Evolutionary conservation across 2,329 filamentous ascomycete species (phyloP).

Genomic region (Fusarium sp.): DNA sequence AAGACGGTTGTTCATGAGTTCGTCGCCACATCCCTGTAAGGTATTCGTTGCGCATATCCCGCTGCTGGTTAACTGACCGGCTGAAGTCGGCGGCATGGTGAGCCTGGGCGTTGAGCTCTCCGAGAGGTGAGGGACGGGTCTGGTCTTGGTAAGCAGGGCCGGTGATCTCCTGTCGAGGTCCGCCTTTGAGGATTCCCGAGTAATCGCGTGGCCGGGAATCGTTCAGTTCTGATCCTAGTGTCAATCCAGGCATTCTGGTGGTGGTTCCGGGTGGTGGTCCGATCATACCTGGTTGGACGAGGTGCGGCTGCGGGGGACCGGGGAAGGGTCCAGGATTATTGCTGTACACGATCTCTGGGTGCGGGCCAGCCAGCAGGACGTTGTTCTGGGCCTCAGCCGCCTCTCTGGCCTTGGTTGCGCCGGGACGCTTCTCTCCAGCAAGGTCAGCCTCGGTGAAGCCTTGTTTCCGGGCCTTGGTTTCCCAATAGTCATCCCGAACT

Average conservation of each 20-base stretch:
- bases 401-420: slow-evolving; percentile 88
- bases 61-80: slow-evolving; percentile 83
- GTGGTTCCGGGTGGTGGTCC: slow-evolving; percentile 72
- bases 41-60: slow-evolving; percentile 82
- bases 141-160: slow-evolving; percentile 91
- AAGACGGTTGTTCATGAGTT: slow-evolving; percentile 80
- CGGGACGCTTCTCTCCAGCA: slow-evolving; percentile 95
- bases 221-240: slow-evolving; percentile 81
- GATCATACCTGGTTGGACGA: slow-evolving; percentile 79
- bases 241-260: slow-evolving; percentile 86
- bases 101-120: slow-evolving; percentile 87
- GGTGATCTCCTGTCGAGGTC: slow-evolving; percentile 89
- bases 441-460: slow-evolving; percentile 97
- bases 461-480: slow-evolving; percentile 95
- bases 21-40: slow-evolving; percentile 85
- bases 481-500: slow-evolving; percentile 98
- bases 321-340: slow-evolving; percentile 76
- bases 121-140: slow-evolving; percentile 78
- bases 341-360: slow-evolving; percentile 90
- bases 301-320: slow-evolving; percentile 74
- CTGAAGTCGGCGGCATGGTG: slow-evolving; percentile 93
- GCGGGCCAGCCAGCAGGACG: slow-evolving; percentile 73
- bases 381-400: slow-evolving; percentile 76
- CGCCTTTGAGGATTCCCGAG: slow-evolving; percentile 79
- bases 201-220: slow-evolving; percentile 85